These are phyloP conservation scores for Trametes hirsuta DNA, from an alignment of 1,284 basidiomycete species.

Conservation along the genomic window DNA sequence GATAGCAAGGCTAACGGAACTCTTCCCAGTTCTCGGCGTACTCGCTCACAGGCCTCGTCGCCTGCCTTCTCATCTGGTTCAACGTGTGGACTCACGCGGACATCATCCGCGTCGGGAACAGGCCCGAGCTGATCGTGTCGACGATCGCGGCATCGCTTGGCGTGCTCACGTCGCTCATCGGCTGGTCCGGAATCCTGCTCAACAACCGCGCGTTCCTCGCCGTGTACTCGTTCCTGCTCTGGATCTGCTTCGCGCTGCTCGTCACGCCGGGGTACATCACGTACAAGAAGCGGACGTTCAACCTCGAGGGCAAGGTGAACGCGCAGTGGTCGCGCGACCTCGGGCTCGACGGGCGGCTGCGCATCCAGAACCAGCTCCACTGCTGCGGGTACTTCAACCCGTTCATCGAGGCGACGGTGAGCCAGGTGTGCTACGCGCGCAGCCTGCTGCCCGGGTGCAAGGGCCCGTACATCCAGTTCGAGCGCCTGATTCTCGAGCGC, in stretches of 20 bases:
- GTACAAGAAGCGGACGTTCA: slow-evolving; percentile 64
- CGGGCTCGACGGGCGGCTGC: slow-evolving; percentile 49
- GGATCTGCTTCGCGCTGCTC: slow-evolving; percentile 61
- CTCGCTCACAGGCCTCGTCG: slow-evolving; percentile 51
- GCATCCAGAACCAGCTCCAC: slow-evolving; percentile 58
- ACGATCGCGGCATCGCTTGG: slow-evolving; percentile 53
- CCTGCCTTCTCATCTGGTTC: slow-evolving; percentile 62
- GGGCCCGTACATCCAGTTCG: slow-evolving; percentile 52
- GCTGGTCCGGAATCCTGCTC: slow-evolving; percentile 64
- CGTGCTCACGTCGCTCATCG: slow-evolving; percentile 58
- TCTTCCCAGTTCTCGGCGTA: slow-evolving; percentile 50
- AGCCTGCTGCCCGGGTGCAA: slow-evolving; percentile 62
- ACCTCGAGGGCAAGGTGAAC: slow-evolving; percentile 67
- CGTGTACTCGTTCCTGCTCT: slow-evolving; percentile 58
- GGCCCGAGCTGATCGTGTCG: slow-evolving; percentile 58
- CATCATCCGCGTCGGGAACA: slow-evolving; percentile 60
- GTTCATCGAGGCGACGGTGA: slow-evolving; percentile 59
- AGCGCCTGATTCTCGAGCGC: slow-evolving; percentile 49
- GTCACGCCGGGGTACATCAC: slow-evolving; percentile 64
- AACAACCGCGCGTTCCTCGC: slow-evolving; percentile 70
- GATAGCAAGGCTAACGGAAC: background rate
- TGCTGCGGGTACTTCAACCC: slow-evolving; percentile 69
- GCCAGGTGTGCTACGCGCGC: slow-evolving; percentile 60
- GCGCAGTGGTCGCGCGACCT: slow-evolving; percentile 57
- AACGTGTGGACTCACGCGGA: slow-evolving; percentile 60